Conservation (phyloP, 2,329 filamentous ascomycete species). For the Fonsecaea monophora region DNA sequence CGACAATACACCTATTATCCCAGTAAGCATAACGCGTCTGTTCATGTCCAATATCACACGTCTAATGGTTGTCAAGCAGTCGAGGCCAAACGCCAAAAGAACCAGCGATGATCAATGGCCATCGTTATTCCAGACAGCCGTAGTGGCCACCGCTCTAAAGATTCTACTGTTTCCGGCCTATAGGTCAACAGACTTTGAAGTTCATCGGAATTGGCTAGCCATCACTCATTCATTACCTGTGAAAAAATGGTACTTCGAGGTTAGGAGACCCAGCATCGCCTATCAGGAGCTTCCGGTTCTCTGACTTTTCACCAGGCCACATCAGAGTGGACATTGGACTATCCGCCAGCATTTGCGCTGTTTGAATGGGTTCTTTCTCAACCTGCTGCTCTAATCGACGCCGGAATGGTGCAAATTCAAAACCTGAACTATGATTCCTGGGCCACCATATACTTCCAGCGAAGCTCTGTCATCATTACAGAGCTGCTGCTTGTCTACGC, state of each 20-base stretch:
- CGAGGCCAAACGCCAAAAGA: constrained; percentile 19
- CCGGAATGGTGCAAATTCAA: constrained; percentile 79
- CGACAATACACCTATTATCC: constrained; percentile 31
- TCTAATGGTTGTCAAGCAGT: constrained; percentile 28
- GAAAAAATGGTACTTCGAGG: constrained; percentile 93
- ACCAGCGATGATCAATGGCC: constrained; percentile 54
- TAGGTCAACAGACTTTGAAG: constrained; percentile 98
- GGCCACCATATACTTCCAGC: constrained; percentile 93
- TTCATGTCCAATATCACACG: neutral
- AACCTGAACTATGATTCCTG: constrained; percentile 88
- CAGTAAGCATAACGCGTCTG: constrained; percentile 20
- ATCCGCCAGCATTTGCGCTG: constrained; percentile 96
- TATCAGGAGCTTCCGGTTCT: neutral
- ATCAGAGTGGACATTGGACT: constrained; percentile 99
- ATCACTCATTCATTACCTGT: constrained; percentile 88
- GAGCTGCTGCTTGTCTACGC: constrained; percentile 86
- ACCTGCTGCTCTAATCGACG: constrained; percentile 76
- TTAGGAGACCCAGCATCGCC: constrained; percentile 43
- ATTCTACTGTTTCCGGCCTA: constrained; percentile 92
- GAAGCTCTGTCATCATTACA: constrained; percentile 82
- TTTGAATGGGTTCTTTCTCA: constrained; percentile 95
- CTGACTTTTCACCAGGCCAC: constrained; percentile 65
- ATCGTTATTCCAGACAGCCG: constrained; percentile 84
- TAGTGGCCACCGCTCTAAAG: constrained; percentile 88
- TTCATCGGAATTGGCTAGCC: constrained; percentile 98